A percentile compares a stretch with the other conserved stretches of the same genome.
These are phyloP conservation scores for Toxoplasma gondii DNA, from an alignment of 169 alveolate genomes.

Conservation along the genomic window DNA sequence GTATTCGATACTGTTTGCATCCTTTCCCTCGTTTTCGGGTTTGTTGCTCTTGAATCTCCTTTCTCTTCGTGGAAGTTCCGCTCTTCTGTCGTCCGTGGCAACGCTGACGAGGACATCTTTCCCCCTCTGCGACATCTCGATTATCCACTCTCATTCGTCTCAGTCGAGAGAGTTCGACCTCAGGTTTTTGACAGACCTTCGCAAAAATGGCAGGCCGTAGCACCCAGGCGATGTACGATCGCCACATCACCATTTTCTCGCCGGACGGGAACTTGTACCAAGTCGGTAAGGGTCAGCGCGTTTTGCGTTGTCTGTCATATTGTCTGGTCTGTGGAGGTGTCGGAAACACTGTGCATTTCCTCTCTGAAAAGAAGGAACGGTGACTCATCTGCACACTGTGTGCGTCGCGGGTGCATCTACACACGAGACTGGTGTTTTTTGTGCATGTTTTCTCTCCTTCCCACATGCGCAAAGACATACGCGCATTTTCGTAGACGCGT, in stretches of 20 bases:
- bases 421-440: too few relatives aligned
- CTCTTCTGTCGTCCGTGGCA: too few relatives aligned
- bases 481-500: too few relatives aligned
- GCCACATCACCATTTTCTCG: constrained; percentile 96
- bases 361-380: background rate
- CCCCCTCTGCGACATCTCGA: too few relatives aligned
- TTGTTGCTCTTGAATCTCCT: background rate
- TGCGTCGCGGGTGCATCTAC: too few relatives aligned
- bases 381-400: background rate
- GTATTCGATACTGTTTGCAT: background rate
- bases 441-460: too few relatives aligned
- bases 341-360: background rate
- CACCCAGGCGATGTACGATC: constrained; percentile 82
- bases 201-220: constrained; percentile 42
- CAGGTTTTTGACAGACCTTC: too few relatives aligned
- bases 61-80: background rate
- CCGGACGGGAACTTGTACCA: constrained; percentile 98
- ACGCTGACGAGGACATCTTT: too few relatives aligned
- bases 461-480: too few relatives aligned
- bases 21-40: background rate
- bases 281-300: constrained; percentile 81
- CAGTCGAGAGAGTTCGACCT: too few relatives aligned
- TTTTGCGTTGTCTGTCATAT: background rate
- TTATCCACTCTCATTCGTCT: too few relatives aligned
- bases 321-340: background rate